These are phyloP conservation scores for Coix lacrymajobi DNA, from an alignment of 176 grass and related monocot species.

Conservation along the genomic window DNA sequence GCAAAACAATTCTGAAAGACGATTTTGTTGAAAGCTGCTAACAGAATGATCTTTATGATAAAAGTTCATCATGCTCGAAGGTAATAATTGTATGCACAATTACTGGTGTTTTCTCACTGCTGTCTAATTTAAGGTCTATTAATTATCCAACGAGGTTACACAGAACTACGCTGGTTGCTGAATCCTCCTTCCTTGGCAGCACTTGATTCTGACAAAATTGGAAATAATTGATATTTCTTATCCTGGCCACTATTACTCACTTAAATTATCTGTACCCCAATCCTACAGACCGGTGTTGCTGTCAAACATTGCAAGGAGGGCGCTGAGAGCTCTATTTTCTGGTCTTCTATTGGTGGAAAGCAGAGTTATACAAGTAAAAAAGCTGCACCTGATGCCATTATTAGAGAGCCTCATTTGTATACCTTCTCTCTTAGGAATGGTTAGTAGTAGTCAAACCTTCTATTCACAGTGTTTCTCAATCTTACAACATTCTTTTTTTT, in stretches of 20 bases:
- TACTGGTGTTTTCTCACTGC: not conserved
- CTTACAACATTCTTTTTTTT: not conserved
- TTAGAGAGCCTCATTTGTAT: slow-evolving; percentile 87
- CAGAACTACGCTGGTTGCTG: not conserved
- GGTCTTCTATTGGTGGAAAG: slow-evolving; percentile 87
- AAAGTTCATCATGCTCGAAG: not conserved
- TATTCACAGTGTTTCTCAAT: slow-evolving; percentile 10
- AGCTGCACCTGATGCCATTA: slow-evolving; percentile 36
- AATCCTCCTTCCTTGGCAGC: not conserved
- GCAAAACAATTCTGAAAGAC: not conserved
- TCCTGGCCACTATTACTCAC: not conserved
- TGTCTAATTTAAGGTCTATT: not conserved
- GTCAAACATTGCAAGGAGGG: slow-evolving; percentile 88
- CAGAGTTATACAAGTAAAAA: slow-evolving; percentile 62
- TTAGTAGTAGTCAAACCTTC: slow-evolving; percentile 26
- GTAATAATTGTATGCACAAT: not conserved
- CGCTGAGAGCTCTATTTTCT: slow-evolving; percentile 78
- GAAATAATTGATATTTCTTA: slow-evolving; percentile 1
- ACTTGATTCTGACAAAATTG: not conserved
- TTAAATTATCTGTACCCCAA: slow-evolving; percentile 11
- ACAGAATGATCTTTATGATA: not conserved
- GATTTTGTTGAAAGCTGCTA: slow-evolving; percentile 9
- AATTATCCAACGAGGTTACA: not conserved
- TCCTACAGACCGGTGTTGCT: slow-evolving; percentile 56
- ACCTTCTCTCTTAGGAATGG: slow-evolving; percentile 69